Conservation (phyloP, 495 filamentous ascomycete species). For the Apodospora peruviana region DNA sequence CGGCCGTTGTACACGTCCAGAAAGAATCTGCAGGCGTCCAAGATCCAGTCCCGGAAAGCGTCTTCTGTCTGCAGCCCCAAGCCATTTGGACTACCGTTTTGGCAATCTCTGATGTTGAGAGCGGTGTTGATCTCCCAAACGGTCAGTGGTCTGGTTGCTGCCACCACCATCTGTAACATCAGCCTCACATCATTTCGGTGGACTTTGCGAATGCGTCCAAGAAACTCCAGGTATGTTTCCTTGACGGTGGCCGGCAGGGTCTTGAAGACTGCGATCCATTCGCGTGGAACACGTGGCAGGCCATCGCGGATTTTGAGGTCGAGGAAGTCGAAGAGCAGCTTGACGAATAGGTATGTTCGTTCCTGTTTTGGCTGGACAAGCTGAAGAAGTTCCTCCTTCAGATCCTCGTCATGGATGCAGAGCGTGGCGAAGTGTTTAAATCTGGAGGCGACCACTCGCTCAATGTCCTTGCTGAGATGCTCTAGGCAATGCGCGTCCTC, state of each 20-base stretch:
- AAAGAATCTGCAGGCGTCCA: conserved; percentile 27
- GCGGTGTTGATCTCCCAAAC: conserved; percentile 18
- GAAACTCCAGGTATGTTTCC: conserved; percentile 13
- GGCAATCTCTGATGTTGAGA: conserved; percentile 15
- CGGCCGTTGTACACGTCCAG: conserved; percentile 24
- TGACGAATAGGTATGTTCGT: conserved; percentile 16
- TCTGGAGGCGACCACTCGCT: conserved; percentile 9
- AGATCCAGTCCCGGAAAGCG: conserved; percentile 16
- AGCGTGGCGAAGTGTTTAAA: conserved; percentile 13
- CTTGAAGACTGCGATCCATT: conserved; percentile 15
- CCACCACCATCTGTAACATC: conserved; percentile 15
- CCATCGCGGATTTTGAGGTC: conserved; percentile 13
- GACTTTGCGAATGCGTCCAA: conserved; percentile 8
- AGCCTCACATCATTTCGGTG: conserved; percentile 13
- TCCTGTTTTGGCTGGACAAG: conserved; percentile 11
- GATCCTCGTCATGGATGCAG: conserved; percentile 10
- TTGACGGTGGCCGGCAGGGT: conserved; percentile 13
- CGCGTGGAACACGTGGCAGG: conserved; percentile 9
- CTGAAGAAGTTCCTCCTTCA: conserved; percentile 10
- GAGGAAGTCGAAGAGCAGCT: conserved; percentile 16
- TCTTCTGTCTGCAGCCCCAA: conserved; percentile 11
- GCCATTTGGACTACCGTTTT: conserved; percentile 7
- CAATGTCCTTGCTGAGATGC: conserved; percentile 16
- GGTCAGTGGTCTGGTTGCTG: conserved; percentile 11
- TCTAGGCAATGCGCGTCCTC: conserved; percentile 14